Evolutionary conservation across 805 yeast species (phyloP).

Genomic region (Alloascoidea africana): DNA sequence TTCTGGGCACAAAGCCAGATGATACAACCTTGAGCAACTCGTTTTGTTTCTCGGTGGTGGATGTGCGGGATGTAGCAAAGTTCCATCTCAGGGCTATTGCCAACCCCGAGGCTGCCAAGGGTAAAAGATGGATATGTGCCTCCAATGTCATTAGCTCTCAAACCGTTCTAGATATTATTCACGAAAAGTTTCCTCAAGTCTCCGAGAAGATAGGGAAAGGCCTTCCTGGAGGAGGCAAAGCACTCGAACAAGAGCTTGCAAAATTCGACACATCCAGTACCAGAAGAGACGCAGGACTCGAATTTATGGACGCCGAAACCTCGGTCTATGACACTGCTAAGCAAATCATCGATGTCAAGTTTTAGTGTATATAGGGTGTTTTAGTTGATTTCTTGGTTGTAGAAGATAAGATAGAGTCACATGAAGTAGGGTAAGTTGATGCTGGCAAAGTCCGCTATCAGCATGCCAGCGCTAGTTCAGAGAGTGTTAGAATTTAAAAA

Average conservation of each 20-base stretch:
- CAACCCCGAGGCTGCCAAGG: not conserved
- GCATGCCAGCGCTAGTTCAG: too few species aligned
- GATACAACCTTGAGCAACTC: not conserved
- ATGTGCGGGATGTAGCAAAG: not conserved
- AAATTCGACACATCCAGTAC: not conserved
- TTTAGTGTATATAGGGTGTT: too few species aligned
- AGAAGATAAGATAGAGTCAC: too few species aligned
- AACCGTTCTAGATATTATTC: constrained; percentile 1
- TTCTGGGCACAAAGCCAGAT: not conserved
- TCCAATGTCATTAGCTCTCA: not conserved
- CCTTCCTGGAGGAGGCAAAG: not conserved
- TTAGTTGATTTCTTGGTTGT: too few species aligned
- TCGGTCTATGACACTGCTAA: constrained; percentile 15
- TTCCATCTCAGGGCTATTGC: not conserved
- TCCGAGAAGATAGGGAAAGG: not conserved
- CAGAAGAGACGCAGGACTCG: not conserved
- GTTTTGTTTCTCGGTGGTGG: not conserved
- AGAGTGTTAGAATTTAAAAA: too few species aligned
- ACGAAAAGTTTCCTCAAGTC: not conserved
- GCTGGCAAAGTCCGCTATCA: too few species aligned
- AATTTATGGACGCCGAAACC: constrained; percentile 19
- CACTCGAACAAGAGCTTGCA: not conserved
- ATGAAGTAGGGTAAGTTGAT: too few species aligned
- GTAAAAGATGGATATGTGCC: not conserved
- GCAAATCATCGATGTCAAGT: too few species aligned